Conservation (phyloP, 192 early-diverging fungal genomes). For the Chytriomyces confervae region DNA sequence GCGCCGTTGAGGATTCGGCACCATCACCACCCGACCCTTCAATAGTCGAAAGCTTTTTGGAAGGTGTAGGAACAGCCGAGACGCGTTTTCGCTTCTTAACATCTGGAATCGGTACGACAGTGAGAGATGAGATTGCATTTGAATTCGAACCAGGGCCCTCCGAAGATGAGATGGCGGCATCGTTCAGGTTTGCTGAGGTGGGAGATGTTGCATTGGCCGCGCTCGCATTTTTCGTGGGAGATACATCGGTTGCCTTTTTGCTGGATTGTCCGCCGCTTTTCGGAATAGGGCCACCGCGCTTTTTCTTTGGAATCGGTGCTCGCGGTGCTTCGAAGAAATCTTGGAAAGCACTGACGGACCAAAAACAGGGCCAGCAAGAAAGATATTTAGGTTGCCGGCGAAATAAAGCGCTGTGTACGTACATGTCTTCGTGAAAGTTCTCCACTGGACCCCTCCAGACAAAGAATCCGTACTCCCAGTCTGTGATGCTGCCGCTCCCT, state of each 20-base stretch:
- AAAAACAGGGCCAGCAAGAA: neutral
- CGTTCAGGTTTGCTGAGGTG: neutral
- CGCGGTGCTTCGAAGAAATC: slow-evolving; percentile 26
- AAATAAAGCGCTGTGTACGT: slow-evolving; percentile 13
- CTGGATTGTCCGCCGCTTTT: neutral
- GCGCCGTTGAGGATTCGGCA: neutral
- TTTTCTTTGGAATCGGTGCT: slow-evolving; percentile 15
- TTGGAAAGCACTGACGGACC: neutral
- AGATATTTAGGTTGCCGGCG: neutral
- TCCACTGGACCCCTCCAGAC: slow-evolving; percentile 51
- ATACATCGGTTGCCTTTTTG: slow-evolving; percentile 18
- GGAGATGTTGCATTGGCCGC: neutral
- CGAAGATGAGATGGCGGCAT: neutral
- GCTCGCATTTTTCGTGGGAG: slow-evolving; percentile 9
- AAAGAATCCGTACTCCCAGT: slow-evolving; percentile 46
- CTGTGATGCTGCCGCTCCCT: neutral
- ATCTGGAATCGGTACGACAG: neutral
- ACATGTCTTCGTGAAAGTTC: slow-evolving; percentile 47
- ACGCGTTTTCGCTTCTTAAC: slow-evolving; percentile 18
- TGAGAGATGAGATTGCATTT: neutral
- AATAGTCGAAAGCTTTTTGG: neutral
- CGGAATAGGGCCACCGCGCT: neutral
- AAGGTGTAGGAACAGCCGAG: neutral
- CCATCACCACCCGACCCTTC: neutral
- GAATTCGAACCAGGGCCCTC: neutral